Base-by-base conservation (phyloP, 805 yeast genomes). In the Saccharomycopsis vini region DNA sequence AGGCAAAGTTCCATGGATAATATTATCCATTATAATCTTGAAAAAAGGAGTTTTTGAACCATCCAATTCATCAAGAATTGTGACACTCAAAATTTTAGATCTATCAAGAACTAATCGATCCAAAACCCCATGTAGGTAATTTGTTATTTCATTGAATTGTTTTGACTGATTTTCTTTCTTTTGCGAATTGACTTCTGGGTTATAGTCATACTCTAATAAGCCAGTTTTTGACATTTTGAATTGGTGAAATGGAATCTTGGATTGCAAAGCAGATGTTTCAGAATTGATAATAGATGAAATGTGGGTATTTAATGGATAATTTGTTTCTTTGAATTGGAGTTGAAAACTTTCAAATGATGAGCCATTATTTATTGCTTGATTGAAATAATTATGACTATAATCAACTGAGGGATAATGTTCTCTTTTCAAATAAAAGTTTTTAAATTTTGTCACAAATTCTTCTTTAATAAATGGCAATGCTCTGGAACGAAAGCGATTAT, bases 281-380 rank as follows among this genome's bases (percentile, higher is more conserved):
- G n/a, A 10, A 32, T 44, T 34, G 22, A 46, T 38, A 26, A 46
- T 38, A 12, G 46, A 28, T 4, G 39, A 16, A n/a, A 46, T 38
- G 16, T 46, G 20, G 3, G 49, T 46, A 16, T 46, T 46, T 3
- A 46, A n/a, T 20, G 49, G 49, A 3, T 41, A 44, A 18, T 38
- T 28, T 7, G 26, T 28, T 26, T 46, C 49, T 19, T 36, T 34
- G 43, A 46, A 46, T 12, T 23, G 23, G 18, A 42, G 21, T 18
- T 46, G 40, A 28, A 30, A 42, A 5, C 42, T 32, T 18, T 42
- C 40, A 26, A 42, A 42, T 10, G 38, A 18, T 9, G 28, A 19
- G 28, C 12, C n/a, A n/a, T 5, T 13, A 7, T 4, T 34, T 9
- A 16, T 24, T 13, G n/a, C 12, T n/a, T 36, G 4, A 15, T n/a